These are phyloP conservation scores for Ophiocordyceps camponoti-saundersi DNA, from an alignment of 2,329 filamentous ascomycete genomes.

Conservation along the genomic window DNA sequence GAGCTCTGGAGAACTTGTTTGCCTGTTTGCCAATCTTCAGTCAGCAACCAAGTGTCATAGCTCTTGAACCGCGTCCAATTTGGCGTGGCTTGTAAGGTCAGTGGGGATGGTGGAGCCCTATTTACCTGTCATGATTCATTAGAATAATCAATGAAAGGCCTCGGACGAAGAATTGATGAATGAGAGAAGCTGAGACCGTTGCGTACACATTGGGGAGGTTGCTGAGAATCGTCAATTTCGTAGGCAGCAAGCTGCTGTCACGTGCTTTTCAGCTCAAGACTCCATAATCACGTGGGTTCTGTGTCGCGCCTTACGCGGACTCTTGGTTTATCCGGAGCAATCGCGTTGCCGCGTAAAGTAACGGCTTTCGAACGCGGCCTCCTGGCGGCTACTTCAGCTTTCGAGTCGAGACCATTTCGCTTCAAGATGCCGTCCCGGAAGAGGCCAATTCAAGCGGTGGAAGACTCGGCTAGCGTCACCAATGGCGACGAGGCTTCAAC, in stretches of 20 bases:
- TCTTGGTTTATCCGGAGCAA: not conserved
- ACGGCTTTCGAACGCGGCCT: not conserved
- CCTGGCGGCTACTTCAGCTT: not conserved
- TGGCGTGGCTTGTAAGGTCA: not conserved
- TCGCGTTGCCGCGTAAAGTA: not conserved
- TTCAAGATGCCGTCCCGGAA: constrained; percentile 4
- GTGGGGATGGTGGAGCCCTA: not conserved
- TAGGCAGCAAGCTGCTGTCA: not conserved
- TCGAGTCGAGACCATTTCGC: not conserved
- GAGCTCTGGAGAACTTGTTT: not conserved
- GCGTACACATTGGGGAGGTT: not conserved
- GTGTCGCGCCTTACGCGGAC: not conserved
- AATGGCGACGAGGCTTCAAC: not conserved
- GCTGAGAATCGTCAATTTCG: not conserved
- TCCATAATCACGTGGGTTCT: not conserved
- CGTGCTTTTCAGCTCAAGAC: not conserved
- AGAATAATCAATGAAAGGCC: not conserved
- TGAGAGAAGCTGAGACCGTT: not conserved
- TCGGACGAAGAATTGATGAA: not conserved
- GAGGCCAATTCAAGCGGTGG: constrained; percentile 1
- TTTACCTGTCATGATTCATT: not conserved
- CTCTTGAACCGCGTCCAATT: not conserved
- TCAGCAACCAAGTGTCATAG: not conserved
- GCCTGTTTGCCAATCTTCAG: not conserved
- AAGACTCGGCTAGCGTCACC: not conserved